These are phyloP conservation scores for Capronia epimyces DNA, from an alignment of 2,329 filamentous ascomycete species.

Conservation along the genomic window DNA sequence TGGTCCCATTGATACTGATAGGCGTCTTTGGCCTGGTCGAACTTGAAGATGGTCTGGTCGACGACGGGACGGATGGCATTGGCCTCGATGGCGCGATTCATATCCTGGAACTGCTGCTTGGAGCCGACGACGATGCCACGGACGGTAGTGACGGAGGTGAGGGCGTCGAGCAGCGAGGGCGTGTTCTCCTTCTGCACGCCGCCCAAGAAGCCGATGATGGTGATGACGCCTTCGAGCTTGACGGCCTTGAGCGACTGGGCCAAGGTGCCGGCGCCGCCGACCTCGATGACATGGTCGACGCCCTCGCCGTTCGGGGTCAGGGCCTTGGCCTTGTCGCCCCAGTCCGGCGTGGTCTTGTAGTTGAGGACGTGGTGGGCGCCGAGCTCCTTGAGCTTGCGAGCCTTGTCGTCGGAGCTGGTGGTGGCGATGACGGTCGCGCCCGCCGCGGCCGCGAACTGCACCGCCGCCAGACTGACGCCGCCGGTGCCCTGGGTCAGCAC, in stretches of 20 bases:
- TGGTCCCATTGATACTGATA: constrained; percentile 51
- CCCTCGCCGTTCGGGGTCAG: constrained; percentile 49
- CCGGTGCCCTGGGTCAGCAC: constrained; percentile 58
- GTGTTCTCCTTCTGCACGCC: constrained; percentile 40
- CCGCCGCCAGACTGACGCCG: constrained; percentile 49
- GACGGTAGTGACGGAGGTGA: constrained; percentile 50
- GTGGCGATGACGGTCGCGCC: constrained; percentile 55
- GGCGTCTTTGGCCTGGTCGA: constrained; percentile 50
- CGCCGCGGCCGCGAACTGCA: constrained; percentile 43
- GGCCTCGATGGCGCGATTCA: constrained; percentile 54
- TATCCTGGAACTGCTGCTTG: constrained; percentile 53
- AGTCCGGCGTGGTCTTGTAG: constrained; percentile 53
- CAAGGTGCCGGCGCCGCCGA: constrained; percentile 58
- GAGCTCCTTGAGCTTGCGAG: constrained; percentile 47
- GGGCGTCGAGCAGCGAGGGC: constrained; percentile 46
- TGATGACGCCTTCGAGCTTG: constrained; percentile 46
- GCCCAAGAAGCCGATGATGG: constrained; percentile 48
- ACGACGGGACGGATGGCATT: constrained; percentile 56
- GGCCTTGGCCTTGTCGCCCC: constrained; percentile 54
- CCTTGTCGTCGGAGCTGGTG: constrained; percentile 53
- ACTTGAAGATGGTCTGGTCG: constrained; percentile 52
- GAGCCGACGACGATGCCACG: constrained; percentile 54
- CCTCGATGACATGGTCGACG: constrained; percentile 59
- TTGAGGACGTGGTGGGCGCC: constrained; percentile 58
- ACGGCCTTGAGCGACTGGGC: constrained; percentile 47